Evolutionary conservation across 208 protist genomes (phyloP).

Genomic region (Strigomonas culicis): DNA sequence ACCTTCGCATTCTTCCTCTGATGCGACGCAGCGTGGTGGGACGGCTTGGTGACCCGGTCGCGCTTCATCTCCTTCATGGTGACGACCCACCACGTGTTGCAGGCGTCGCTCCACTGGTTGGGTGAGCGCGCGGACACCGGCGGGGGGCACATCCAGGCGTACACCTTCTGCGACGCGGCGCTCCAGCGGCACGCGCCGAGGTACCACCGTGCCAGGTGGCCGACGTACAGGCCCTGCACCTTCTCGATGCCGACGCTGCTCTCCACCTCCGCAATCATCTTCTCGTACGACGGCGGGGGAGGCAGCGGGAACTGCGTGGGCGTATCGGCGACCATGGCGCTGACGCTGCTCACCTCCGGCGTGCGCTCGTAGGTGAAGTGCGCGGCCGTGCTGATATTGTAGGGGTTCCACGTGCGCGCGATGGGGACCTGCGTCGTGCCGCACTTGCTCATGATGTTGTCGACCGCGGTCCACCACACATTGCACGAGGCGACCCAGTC

Average conservation of each 20-base stretch:
- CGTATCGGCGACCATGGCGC: too few species aligned
- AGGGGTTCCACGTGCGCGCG: constrained; percentile 19
- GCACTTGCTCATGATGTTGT: neutral
- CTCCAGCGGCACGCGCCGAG: neutral
- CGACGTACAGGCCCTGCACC: neutral
- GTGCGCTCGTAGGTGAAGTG: neutral
- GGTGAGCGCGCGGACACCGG: neutral
- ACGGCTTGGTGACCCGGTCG: neutral
- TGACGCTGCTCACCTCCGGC: neutral
- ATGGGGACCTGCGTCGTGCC: neutral
- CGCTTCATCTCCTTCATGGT: neutral
- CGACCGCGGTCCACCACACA: constrained; percentile 12
- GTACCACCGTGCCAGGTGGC: neutral
- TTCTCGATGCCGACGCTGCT: neutral
- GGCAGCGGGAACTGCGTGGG: neutral
- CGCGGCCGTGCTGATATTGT: constrained; percentile 8
- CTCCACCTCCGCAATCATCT: neutral
- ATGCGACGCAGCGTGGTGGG: too few species aligned
- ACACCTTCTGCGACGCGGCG: neutral
- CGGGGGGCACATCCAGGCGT: neutral
- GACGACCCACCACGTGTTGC: neutral
- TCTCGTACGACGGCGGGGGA: neutral
- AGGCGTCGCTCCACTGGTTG: neutral
- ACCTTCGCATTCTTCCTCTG: too few species aligned
- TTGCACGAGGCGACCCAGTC: constrained; percentile 14